These are phyloP conservation scores for Debaryomyces coudertii DNA, from an alignment of 1,139 yeast species.

Conservation along the genomic window DNA sequence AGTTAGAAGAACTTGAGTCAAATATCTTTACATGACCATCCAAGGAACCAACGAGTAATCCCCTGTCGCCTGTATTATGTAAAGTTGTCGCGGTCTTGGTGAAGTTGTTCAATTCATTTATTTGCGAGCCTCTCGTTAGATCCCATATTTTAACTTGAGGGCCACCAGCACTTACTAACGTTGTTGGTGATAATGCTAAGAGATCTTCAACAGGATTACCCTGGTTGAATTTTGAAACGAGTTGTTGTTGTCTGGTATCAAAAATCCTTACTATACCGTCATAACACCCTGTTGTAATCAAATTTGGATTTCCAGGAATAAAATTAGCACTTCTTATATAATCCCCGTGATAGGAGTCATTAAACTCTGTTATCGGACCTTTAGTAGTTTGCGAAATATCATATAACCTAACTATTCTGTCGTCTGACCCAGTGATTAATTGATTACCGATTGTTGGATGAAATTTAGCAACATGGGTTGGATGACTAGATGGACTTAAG, in stretches of 20 bases:
- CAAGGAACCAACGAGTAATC: slow-evolving; percentile 87
- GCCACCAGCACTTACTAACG: slow-evolving; percentile 84
- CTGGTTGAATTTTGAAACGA: slow-evolving; percentile 42
- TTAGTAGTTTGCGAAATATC: slow-evolving; percentile 77
- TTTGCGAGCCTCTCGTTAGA: slow-evolving; percentile 69
- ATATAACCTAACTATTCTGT: slow-evolving; percentile 80
- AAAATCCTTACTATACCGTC: slow-evolving; percentile 87
- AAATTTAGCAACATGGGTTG: slow-evolving; percentile 94
- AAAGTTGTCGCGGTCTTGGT: slow-evolving; percentile 91
- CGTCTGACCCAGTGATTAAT: slow-evolving; percentile 88
- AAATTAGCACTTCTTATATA: slow-evolving; percentile 84
- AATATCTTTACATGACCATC: slow-evolving; percentile 97
- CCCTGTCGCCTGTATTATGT: slow-evolving; percentile 69
- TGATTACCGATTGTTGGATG: slow-evolving; percentile 75
- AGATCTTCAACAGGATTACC: slow-evolving; percentile 83
- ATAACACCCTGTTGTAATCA: slow-evolving; percentile 91
- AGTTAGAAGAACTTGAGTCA: slow-evolving; percentile 70
- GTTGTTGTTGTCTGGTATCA: slow-evolving; percentile 69
- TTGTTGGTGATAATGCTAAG: slow-evolving; percentile 78
- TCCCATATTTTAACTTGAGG: slow-evolving; percentile 92
- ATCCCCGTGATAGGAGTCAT: slow-evolving; percentile 73
- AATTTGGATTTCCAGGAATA: slow-evolving; percentile 71
- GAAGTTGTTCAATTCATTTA: slow-evolving; percentile 73
- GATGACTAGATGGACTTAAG: slow-evolving; percentile 78
- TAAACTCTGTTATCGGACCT: slow-evolving; percentile 67